Base-by-base conservation (phyloP, 768 basidiomycete genomes). In the Russula dissimulans region DNA sequence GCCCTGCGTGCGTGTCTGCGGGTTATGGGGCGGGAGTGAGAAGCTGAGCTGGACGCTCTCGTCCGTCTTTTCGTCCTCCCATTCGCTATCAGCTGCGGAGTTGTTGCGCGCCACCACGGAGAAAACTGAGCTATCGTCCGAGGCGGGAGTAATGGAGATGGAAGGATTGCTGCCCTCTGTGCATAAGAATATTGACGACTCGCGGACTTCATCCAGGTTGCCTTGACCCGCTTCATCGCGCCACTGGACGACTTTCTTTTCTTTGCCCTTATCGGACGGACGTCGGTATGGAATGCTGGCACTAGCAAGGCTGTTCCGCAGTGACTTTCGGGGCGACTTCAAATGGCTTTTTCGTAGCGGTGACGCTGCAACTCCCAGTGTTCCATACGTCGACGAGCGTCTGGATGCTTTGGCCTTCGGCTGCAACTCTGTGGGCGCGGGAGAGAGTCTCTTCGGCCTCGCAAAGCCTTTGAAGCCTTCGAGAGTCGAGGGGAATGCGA, bases 41-140 rank as follows among this genome's bases (percentile, higher is more conserved):
- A 83, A 78, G 69, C 78, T 83, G 61, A 84, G 59, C 64, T 77
- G 81, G 66, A 87, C 68, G 68, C 86, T 89, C 52, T 89, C 89
- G 8, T 93, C 89, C 1, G 87, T 89, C 73, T 81, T 87, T 68
- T 91, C 89, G 68, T 92, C 89, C 72, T 92, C 90, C 90, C 91
- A 92, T 58, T 93, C 90, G 70, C 86, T 90, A 66, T 91, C 89
- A 5, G 87, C 79, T 48, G 83, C 79, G 1, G 56, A 17, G 38
- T 38, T 64, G 38, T 38, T 64, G 29, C 56, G 52, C 4, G 26
- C 79, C 71, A 4, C 84, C 84, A 29, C 61, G 43, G 62, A 57
- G 50, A 72, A 65, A 46, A 70, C 71, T 43, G 71, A 70, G 41
- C 65, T 47, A 36, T 68, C 77, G 59, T 83, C 75, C 17, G 70